phyloP scores from a whole-genome alignment of 768 basidiomycete genomes.

The Boletus reticulatus region DNA sequence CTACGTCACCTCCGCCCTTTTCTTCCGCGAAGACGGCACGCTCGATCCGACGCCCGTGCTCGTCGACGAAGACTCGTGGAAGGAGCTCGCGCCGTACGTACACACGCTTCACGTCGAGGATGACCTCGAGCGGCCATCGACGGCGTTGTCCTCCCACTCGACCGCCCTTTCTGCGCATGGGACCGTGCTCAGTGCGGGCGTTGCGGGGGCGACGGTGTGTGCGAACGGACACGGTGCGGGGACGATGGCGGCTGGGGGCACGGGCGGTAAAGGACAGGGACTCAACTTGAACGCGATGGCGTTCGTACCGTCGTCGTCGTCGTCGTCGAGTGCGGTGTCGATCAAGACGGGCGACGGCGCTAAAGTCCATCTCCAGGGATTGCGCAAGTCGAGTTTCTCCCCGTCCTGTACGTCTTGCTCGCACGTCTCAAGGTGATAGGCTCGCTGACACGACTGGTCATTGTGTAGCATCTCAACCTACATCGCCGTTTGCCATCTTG shows the following conservation, averaged over 20 bases:
- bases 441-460: background rate
- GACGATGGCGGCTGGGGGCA: background rate
- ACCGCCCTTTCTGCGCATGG: background rate
- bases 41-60: slow-evolving; percentile 18
- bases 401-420: slow-evolving; percentile 21
- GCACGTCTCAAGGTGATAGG: background rate
- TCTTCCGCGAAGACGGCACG: slow-evolving; percentile 31
- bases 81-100: slow-evolving; percentile 30
- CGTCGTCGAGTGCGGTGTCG: slow-evolving; percentile 12
- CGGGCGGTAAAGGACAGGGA: background rate
- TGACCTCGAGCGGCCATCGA: slow-evolving; percentile 18
- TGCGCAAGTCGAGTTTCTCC: slow-evolving; percentile 21
- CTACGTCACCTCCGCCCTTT: slow-evolving; percentile 22
- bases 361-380: slow-evolving; percentile 10
- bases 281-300: slow-evolving; percentile 26
- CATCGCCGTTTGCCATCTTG: slow-evolving; percentile 27
- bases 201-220: background rate
- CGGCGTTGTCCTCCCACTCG: slow-evolving; percentile 10
- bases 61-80: slow-evolving; percentile 33
- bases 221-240: too few species aligned
- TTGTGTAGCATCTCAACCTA: slow-evolving; percentile 20
- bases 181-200: background rate
- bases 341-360: slow-evolving; percentile 22
- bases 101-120: slow-evolving; percentile 33
- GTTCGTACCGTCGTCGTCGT: slow-evolving; percentile 15